Conservation (phyloP, 2,329 filamentous ascomycete genomes). For the Neonectria coccinea region DNA sequence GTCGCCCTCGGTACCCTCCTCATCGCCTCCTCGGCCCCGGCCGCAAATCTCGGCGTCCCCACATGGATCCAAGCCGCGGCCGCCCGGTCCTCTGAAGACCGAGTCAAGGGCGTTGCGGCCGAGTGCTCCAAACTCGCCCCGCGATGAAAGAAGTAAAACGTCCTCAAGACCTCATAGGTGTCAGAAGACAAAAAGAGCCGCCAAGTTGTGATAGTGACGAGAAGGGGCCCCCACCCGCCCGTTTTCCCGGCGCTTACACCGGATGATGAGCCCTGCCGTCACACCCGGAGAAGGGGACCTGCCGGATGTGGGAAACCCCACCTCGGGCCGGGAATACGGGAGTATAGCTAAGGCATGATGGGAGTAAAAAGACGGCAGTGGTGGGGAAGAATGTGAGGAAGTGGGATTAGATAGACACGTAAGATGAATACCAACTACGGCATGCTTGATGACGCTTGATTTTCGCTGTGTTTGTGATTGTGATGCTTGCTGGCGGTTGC, state of each 20-base stretch:
- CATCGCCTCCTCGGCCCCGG: slow-evolving; percentile 62
- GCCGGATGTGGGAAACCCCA: slow-evolving; percentile 4
- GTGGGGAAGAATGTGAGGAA: not conserved
- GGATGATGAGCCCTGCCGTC: slow-evolving; percentile 6
- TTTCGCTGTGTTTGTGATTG: not conserved
- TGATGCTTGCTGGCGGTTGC: not conserved
- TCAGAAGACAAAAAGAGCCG: not conserved
- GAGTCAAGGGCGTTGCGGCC: slow-evolving; percentile 60
- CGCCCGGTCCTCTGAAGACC: slow-evolving; percentile 58
- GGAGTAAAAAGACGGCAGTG: not conserved
- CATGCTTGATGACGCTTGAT: not conserved
- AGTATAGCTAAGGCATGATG: not conserved
- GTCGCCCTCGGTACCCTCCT: slow-evolving; percentile 83
- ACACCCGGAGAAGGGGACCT: slow-evolving; percentile 6
- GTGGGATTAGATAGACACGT: not conserved
- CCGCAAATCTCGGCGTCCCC: slow-evolving; percentile 56
- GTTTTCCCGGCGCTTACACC: slow-evolving; percentile 19
- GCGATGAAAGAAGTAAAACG: slow-evolving; percentile 16
- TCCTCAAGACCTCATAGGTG: not conserved
- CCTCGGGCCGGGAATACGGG: slow-evolving; percentile 21
- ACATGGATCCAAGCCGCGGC: slow-evolving; percentile 57
- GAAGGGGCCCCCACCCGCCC: not conserved
- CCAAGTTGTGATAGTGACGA: slow-evolving; percentile 8
- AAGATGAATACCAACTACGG: not conserved
- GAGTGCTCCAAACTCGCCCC: slow-evolving; percentile 57